phyloP scores from a whole-genome alignment of 106 monocot species.

The Allium cepa region DNA sequence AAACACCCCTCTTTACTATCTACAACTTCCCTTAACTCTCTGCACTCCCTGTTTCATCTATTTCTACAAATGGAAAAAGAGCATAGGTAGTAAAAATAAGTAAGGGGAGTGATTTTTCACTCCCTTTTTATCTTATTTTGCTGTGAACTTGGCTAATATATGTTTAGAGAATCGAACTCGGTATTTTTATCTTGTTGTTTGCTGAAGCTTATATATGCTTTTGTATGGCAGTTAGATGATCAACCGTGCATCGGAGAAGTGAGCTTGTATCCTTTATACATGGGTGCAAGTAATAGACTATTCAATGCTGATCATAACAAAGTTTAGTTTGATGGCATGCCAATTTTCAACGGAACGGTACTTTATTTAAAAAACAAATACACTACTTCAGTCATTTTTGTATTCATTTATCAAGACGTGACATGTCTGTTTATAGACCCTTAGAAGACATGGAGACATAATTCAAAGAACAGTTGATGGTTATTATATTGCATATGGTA shows the following conservation, averaged over 20 bases:
- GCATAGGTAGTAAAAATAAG: too few relatives aligned
- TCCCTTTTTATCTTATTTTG: too few relatives aligned
- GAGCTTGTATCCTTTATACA: slow-evolving; percentile 55
- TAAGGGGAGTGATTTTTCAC: too few relatives aligned
- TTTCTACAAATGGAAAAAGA: too few relatives aligned
- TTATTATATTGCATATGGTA: slow-evolving; percentile 76
- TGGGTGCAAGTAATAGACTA: slow-evolving; percentile 66
- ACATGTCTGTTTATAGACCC: slow-evolving; percentile 27
- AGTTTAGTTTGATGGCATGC: slow-evolving; percentile 94
- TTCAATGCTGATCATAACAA: slow-evolving; percentile 81
- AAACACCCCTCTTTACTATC: too few relatives aligned
- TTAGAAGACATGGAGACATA: slow-evolving; percentile 91
- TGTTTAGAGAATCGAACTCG: too few relatives aligned
- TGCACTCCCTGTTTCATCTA: too few relatives aligned
- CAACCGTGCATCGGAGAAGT: slow-evolving; percentile 90
- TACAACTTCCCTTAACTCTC: too few relatives aligned
- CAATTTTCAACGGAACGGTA: slow-evolving; percentile 72
- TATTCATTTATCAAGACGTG: background rate
- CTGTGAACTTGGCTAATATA: too few relatives aligned
- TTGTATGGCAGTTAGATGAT: slow-evolving; percentile 52
- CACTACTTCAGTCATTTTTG: background rate
- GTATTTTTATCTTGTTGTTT: too few relatives aligned
- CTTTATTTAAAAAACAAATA: background rate
- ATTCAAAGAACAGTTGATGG: slow-evolving; percentile 72
- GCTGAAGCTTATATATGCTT: too few relatives aligned